Evolutionary conservation across 2,329 filamentous ascomycete species (phyloP).

Genomic region (Colletotrichum tropicale): DNA sequence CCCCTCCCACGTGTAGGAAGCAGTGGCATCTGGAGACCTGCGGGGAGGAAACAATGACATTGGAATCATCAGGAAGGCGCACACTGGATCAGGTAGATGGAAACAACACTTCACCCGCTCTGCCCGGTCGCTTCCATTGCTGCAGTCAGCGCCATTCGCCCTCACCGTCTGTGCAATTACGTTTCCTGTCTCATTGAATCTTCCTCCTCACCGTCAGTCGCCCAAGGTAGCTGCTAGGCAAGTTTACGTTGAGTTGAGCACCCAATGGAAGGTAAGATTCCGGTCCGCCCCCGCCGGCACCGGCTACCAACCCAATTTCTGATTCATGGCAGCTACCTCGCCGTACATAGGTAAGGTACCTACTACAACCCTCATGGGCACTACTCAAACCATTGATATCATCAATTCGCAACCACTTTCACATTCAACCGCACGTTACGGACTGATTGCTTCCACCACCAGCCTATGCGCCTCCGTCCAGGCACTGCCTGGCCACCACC

Average conservation of each 20-base stretch:
- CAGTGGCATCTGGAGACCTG: conserved; percentile 4
- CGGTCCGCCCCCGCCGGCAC: background rate
- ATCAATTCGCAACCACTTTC: background rate
- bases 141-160: background rate
- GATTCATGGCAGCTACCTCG: background rate
- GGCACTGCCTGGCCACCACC: background rate
- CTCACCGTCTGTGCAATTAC: background rate
- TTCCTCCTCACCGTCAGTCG: background rate
- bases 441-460: background rate
- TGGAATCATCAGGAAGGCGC: background rate
- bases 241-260: background rate
- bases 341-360: no score
- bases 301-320: background rate
- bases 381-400: background rate
- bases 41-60: background rate
- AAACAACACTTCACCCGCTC: background rate
- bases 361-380: background rate
- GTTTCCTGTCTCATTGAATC: background rate
- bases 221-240: background rate
- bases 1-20: conserved; percentile 14
- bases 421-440: background rate
- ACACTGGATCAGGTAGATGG: background rate
- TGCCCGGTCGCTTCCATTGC: background rate
- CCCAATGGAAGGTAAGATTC: background rate
- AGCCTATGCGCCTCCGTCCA: background rate